These are phyloP conservation scores for Picochlorum sp. DNA, from an alignment of 139 green algal species.

Conservation along the genomic window DNA sequence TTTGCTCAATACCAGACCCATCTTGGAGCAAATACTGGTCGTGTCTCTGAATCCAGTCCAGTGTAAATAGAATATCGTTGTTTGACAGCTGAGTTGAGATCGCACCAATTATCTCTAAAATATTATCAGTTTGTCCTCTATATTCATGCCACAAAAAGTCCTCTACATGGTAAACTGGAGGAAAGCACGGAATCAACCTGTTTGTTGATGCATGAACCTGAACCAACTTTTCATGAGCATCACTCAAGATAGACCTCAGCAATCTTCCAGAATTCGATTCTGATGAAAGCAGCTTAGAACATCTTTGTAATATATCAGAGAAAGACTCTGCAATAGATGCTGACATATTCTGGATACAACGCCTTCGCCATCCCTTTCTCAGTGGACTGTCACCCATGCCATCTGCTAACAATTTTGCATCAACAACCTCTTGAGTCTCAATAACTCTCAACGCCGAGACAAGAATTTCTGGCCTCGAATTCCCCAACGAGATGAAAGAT, in stretches of 20 bases:
- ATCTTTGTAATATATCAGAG: slow-evolving; percentile 38
- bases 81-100: slow-evolving; percentile 57
- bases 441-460: slow-evolving; percentile 63
- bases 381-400: slow-evolving; percentile 15
- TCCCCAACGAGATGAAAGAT: slow-evolving; percentile 43
- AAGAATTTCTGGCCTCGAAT: slow-evolving; percentile 54
- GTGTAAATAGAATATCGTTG: slow-evolving; percentile 60
- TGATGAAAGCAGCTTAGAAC: slow-evolving; percentile 32
- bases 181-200: slow-evolving; percentile 71
- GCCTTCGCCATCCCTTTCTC: slow-evolving; percentile 37
- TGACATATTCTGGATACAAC: slow-evolving; percentile 39
- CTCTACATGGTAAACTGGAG: slow-evolving; percentile 71
- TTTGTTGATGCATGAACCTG: slow-evolving; percentile 30
- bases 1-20: slow-evolving; percentile 2
- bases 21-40: slow-evolving; percentile 45
- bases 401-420: slow-evolving; percentile 37
- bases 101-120: slow-evolving; percentile 71
- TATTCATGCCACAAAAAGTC: slow-evolving; percentile 42
- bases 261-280: slow-evolving; percentile 31
- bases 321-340: slow-evolving; percentile 33
- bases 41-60: slow-evolving; percentile 70
- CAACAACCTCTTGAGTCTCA: slow-evolving; percentile 68
- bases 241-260: slow-evolving; percentile 39
- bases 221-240: slow-evolving; percentile 34
- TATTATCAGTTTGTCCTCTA: slow-evolving; percentile 55